Percentiles rank a stretch among this genome's conserved stretches.
Conservation (phyloP, 2,329 filamentous ascomycete species). For the Alternaria sp. region DNA sequence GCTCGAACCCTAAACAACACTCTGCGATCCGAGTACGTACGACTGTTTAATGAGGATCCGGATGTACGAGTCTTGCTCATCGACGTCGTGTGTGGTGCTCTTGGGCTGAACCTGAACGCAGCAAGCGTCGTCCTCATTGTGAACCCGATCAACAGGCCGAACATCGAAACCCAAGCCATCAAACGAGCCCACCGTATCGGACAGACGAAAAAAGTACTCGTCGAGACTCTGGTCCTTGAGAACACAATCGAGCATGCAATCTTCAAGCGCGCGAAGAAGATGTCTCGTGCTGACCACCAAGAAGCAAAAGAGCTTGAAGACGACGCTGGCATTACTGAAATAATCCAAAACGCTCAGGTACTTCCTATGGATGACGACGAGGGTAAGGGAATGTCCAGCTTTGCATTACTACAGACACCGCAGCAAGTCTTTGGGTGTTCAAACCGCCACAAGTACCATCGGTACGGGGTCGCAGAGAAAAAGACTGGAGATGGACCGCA, state of each 20-base stretch:
- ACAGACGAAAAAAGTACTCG: constrained; percentile 77
- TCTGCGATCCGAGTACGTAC: constrained; percentile 76
- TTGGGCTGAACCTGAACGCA: constrained; percentile 83
- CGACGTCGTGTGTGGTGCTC: constrained; percentile 88
- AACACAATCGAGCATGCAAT: constrained; percentile 88
- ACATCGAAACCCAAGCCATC: constrained; percentile 88
- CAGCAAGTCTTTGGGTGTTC: constrained; percentile 58
- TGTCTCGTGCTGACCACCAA: constrained; percentile 70
- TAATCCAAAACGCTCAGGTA: constrained; percentile 65
- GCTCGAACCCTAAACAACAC: constrained; percentile 68
- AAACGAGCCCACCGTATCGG: constrained; percentile 89
- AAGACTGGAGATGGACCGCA: constrained; percentile 26
- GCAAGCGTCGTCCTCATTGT: constrained; percentile 90
- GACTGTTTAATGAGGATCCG: constrained; percentile 75
- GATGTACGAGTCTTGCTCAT: constrained; percentile 83
- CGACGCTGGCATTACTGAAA: constrained; percentile 65
- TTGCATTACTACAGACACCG: constrained; percentile 53
- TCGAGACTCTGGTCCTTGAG: constrained; percentile 83
- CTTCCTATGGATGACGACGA: constrained; percentile 54
- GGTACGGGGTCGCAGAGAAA: constrained; percentile 31
- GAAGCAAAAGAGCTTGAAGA: constrained; percentile 67
- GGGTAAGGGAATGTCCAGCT: constrained; percentile 44
- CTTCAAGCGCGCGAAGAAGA: constrained; percentile 73
- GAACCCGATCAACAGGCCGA: constrained; percentile 83
- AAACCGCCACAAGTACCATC: constrained; percentile 42